Evolutionary conservation across 2,329 filamentous ascomycete genomes (phyloP), one percentile per base, ranked within the genome.

Genomic region (Huntiella decipiens): DNA sequence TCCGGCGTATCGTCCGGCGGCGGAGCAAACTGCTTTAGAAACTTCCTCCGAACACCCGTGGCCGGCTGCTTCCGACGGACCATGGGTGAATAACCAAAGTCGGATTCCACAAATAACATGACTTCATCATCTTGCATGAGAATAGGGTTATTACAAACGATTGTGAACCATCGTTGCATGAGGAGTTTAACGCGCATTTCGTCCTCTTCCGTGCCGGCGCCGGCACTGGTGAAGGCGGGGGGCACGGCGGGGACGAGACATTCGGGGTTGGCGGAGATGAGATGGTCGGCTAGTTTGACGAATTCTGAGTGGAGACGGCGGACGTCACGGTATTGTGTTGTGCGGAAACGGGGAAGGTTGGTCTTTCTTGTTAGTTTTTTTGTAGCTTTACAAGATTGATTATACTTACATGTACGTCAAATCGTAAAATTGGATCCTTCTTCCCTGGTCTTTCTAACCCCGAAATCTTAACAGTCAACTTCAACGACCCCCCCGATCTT

Each of bases 211-310:
- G 91, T 98, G 15, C 91, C 91, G 34, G 86, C 86, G 35, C 91
- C 91, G 22, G 91, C 91, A 5, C 87, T 87, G 5, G 91, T 96
- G 49, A 92, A 68, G n/a, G 88, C 72, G n/a, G 88, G 84, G 37
- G 91, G 91, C 1, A 98, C 86, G 7, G 88, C 86, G 3, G 91
- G 91, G 5, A 98, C 88, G 38, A 98, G 70, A 6, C 86, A 82
- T 62, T 98, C 91, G 3, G 91, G 91, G 57, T 96, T 96, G n/a
- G 88, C 87, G 17, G 88, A 95, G 60, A 95, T 86, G 48, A 98
- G 69, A 61, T 98, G 91, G 49, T 94, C 83, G 47, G 82, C 85
- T n/a, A 98, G 78, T 63, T 96, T 98, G 52, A 84, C 72, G 56
- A 98, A 98, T 59, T 98, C 91, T 41, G 84, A 86, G 63, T 98